Base-by-base conservation (phyloP, 2,329 filamentous ascomycete species). In the Penicillium sp. region DNA sequence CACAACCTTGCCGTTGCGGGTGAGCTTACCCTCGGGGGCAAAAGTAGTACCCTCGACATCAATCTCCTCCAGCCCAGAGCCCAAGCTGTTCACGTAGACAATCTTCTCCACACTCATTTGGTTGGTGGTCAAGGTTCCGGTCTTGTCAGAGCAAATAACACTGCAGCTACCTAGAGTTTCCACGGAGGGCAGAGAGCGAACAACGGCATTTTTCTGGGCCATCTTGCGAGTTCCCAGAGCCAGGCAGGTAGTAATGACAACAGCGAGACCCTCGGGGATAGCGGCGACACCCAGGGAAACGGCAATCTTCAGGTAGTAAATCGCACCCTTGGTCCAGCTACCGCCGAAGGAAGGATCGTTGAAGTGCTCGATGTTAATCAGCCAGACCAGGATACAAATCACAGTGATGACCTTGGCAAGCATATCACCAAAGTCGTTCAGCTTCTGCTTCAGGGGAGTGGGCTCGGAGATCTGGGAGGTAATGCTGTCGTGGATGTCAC, bases 101-200 rank as follows among this genome's bases (percentile, higher is more conserved):
- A 98, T 81, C 80, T 94, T 96, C 83, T 89, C 95, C 60, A 97
- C 95, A 75, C 95, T 98, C 95, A 99, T 99, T 80, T 98, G 93
- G 81, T 99, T 99, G 44, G 95, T 99, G 12, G 95, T 99, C 75
- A 99, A 82, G 53, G 95, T 99, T 70, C 95, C 96, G 5, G 95
- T 99, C 85, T 99, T 99, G 84, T 99, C 95, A 4, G 96, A 99
- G 83, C 96, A 99, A 76, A 99, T 97, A 60, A 99, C 93, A 74
- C 95, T 99, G 86, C 95, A 99, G 85, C 95, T 99, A 75, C 95
- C 95, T 57, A 99, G 85, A 13, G 95, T 99, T 81, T 99, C 95
- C 56, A 99, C 95, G 1, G 95, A 99, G 22, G 95, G 95, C 71
- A 99, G 83, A 75, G 93, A 97, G 78, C 96, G 89, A 61, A 99